phyloP scores from a whole-genome alignment of 345 rosid genomes.

The Brassica cretica region DNA sequence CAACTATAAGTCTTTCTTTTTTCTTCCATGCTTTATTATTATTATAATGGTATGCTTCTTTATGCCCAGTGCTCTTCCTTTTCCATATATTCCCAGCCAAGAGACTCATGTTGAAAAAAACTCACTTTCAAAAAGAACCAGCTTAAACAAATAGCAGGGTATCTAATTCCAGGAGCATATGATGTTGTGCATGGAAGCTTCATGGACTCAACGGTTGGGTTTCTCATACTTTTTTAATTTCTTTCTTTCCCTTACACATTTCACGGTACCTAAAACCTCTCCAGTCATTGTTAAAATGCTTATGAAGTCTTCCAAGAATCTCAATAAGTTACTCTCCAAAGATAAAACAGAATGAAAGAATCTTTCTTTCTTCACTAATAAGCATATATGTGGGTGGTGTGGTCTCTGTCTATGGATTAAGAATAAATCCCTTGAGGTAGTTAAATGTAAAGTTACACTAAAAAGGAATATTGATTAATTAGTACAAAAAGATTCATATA shows the following conservation, averaged over 20 bases:
- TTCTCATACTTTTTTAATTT: conserved; percentile 33
- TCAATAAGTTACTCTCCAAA: conserved; percentile 24
- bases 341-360: conserved; percentile 37
- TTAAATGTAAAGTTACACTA: conserved; percentile 30
- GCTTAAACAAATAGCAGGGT: conserved; percentile 40
- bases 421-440: conserved; percentile 38
- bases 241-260: conserved; percentile 29
- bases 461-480: not conserved
- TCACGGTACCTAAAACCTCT: conserved; percentile 31
- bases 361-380: conserved; percentile 37
- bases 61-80: conserved; percentile 34
- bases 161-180: conserved; percentile 40
- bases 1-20: conserved; percentile 13
- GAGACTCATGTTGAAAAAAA: conserved; percentile 28
- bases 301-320: conserved; percentile 24
- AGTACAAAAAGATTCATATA: conserved; percentile 29
- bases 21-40: conserved; percentile 21
- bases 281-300: conserved; percentile 37
- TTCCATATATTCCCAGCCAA: conserved; percentile 33
- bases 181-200: conserved; percentile 30
- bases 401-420: conserved; percentile 36
- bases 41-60: conserved; percentile 22
- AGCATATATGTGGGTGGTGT: conserved; percentile 35
- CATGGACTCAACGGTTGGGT: conserved; percentile 17
- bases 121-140: conserved; percentile 23